Percentiles rank a stretch among this genome's conserved stretches.
Conservation (phyloP, 805 yeast species). For the Metschnikowia continentalis region DNA sequence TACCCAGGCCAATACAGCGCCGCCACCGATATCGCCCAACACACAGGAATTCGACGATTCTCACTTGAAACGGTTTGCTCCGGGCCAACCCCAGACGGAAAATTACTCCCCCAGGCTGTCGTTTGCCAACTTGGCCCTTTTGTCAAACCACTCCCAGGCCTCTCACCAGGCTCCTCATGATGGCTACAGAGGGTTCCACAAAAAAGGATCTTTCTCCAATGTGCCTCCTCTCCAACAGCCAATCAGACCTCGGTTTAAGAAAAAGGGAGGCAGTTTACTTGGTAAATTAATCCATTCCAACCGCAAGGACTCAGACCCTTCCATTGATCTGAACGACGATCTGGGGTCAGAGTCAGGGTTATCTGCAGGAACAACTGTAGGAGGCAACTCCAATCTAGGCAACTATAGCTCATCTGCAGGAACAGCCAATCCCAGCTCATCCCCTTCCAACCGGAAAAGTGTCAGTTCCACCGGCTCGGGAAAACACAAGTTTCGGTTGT, state of each 20-base stretch:
- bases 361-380: not conserved
- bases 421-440: not conserved
- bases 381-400: slow-evolving; percentile 16
- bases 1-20: not conserved
- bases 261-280: slow-evolving; percentile 33
- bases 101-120: slow-evolving; percentile 17
- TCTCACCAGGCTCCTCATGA: slow-evolving; percentile 10
- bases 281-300: slow-evolving; percentile 37
- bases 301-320: slow-evolving; percentile 28
- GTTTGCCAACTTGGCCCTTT: slow-evolving; percentile 6
- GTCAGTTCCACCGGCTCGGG: slow-evolving; percentile 16
- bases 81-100: slow-evolving; percentile 7
- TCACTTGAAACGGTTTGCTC: not conserved
- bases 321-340: slow-evolving; percentile 7
- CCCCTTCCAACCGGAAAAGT: slow-evolving; percentile 7
- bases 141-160: not conserved
- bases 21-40: slow-evolving; percentile 5
- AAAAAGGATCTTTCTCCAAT: slow-evolving; percentile 24
- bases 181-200: slow-evolving; percentile 40
- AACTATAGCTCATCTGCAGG: slow-evolving; percentile 13
- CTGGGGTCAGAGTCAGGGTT: not conserved
- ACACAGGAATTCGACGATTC: slow-evolving; percentile 6
- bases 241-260: slow-evolving; percentile 43
- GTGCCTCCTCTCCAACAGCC: slow-evolving; percentile 49
- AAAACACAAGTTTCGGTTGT: slow-evolving; percentile 35